Conservation (phyloP, 192 early-diverging fungal species). For the Coemansia reversa region DNA sequence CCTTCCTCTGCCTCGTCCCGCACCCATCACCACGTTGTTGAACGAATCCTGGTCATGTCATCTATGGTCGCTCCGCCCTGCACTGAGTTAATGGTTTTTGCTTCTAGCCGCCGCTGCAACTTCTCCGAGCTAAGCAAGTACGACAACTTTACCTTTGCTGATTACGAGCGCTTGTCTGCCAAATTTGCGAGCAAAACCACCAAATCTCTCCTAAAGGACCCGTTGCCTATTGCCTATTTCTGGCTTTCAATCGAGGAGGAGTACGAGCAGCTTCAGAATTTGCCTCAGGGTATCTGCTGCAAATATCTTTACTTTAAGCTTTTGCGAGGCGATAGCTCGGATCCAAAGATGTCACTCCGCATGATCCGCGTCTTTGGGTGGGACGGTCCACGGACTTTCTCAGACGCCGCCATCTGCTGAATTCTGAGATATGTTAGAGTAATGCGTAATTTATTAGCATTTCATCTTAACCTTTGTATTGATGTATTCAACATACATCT, state of each 20-base stretch:
- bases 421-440: background rate
- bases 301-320: conserved; percentile 46
- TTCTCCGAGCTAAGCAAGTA: conserved; percentile 37
- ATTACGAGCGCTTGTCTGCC: conserved; percentile 39
- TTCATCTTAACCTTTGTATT: background rate
- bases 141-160: conserved; percentile 47
- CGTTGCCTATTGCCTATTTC: conserved; percentile 53
- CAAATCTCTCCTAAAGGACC: conserved; percentile 7
- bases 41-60: conserved; percentile 36
- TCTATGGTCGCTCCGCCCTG: conserved; percentile 35
- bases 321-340: conserved; percentile 21
- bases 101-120: conserved; percentile 30
- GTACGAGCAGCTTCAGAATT: conserved; percentile 42
- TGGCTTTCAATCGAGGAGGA: conserved; percentile 44
- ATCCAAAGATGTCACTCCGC: conserved; percentile 27
- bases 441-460: conserved; percentile 5
- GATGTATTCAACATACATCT: background rate
- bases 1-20: background rate
- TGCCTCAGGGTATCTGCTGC: conserved; percentile 44
- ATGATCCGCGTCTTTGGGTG: conserved; percentile 41
- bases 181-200: background rate
- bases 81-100: conserved; percentile 52
- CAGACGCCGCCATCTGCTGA: conserved; percentile 37
- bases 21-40: conserved; percentile 29
- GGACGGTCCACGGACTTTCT: conserved; percentile 34